phyloP scores from a whole-genome alignment of 192 early-diverging fungal species.

The Geranomyces variabilis region DNA sequence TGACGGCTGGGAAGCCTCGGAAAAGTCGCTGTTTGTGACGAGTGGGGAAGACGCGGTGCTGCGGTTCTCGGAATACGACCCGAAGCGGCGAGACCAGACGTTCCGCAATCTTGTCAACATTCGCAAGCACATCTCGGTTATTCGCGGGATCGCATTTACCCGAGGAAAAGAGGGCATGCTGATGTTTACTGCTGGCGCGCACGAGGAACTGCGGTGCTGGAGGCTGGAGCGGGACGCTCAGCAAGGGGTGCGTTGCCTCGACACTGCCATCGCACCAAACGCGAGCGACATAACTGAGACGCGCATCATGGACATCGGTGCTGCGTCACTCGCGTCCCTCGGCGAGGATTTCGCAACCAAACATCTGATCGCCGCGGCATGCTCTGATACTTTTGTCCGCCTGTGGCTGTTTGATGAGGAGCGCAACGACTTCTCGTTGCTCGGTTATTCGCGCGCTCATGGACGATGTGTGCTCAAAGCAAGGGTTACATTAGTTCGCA shows the following conservation, averaged over 20 bases:
- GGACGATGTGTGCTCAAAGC: slow-evolving; percentile 70
- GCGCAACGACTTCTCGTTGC: slow-evolving; percentile 49
- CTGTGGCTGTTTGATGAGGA: slow-evolving; percentile 66
- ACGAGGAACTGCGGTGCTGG: slow-evolving; percentile 71
- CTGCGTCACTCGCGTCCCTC: slow-evolving; percentile 21
- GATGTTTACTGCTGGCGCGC: slow-evolving; percentile 66
- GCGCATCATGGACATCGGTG: slow-evolving; percentile 74
- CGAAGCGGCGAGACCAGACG: not conserved
- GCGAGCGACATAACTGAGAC: slow-evolving; percentile 63
- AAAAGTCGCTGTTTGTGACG: slow-evolving; percentile 14
- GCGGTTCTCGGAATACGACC: slow-evolving; percentile 32
- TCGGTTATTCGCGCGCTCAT: slow-evolving; percentile 57
- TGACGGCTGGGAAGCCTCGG: not conserved
- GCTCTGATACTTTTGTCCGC: slow-evolving; percentile 71
- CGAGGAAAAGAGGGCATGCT: slow-evolving; percentile 7
- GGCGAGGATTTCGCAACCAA: slow-evolving; percentile 15
- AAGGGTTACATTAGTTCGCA: slow-evolving; percentile 40
- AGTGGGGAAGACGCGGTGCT: slow-evolving; percentile 44
- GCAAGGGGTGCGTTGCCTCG: slow-evolving; percentile 48
- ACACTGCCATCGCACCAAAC: slow-evolving; percentile 48
- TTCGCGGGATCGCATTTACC: slow-evolving; percentile 52
- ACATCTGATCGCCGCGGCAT: slow-evolving; percentile 68
- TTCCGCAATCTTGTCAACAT: slow-evolving; percentile 3
- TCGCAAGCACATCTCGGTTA: slow-evolving; percentile 59
- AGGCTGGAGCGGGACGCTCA: slow-evolving; percentile 35